Evolutionary conservation across 768 basidiomycete species (phyloP), one percentile per base, ranked within the genome.

Genomic region (Boletus sp.): DNA sequence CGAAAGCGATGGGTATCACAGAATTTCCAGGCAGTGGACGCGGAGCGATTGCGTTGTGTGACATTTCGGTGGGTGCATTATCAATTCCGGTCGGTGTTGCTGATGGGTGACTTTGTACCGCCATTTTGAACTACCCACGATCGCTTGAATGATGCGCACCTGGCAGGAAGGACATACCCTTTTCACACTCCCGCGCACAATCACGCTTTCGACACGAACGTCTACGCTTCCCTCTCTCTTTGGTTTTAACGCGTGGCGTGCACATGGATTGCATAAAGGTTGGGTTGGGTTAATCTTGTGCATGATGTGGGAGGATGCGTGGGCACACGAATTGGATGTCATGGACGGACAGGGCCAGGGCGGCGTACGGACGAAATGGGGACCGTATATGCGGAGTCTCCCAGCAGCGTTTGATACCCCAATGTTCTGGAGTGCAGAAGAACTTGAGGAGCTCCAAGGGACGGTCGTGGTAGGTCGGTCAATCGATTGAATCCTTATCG

Each of bases 261-360:
- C 68, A 23, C 69, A 75, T 52, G 71, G 74, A 19, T 69, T 98
- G 54, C 76, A 86, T 47, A 72, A 80, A 52, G 86, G 93, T 8
- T 99, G 97, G 97, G 75, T 80, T 1, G 88, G 88, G 4, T 73
- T 98, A 42, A 98, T 99, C 54, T 75, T 98, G 37, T 90, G 87
- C 58, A 88, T 99, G 85, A 92, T 98, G 89, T 97, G 91, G 90
- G 97, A 99, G 70, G 82, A 81, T 50, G 80, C 84, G 4, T 78
- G 78, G 58, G 84, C 84, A 1, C 53, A 73, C 4, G 90, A 45
- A 83, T 73, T 50, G 91, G 93, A 93, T 40, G 9, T 11, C 13
- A 19, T 33, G 35, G 45, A 48, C 25, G 13, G 35, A 10, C 47
- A 33, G 2, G 17, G 29, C 30, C 34, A 40, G 4, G 37, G 27